Base-by-base conservation (phyloP, 805 yeast genomes). In the Sporopachydermia quercuum region DNA sequence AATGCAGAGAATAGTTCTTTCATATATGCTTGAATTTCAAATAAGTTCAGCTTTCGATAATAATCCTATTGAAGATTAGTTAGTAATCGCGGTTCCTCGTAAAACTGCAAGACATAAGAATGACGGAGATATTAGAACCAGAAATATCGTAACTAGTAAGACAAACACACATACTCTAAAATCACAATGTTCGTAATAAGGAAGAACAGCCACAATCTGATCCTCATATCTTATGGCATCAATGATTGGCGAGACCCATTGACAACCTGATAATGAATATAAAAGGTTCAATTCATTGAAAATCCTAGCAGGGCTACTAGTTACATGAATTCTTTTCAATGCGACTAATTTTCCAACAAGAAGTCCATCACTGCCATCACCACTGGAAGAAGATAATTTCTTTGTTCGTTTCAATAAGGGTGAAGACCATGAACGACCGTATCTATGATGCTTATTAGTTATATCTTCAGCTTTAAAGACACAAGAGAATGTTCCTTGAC, bases 261-360 rank as follows among this genome's bases (percentile, higher is more conserved):
- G 65, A 45, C 78, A 75, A 0, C 83, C 83, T 4, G 78, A 67
- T 39, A 84, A 57, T 45, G 68, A 70, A 53, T 80, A 79, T 19
- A 91, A 65, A 37, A 91, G 61, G 46, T 78, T 78, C 46, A 91
- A 68, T 57, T 91, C 99, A 55, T 87, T 87, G 49, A 73, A 76
- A 36, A 91, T 89, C 57, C 99, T 70, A 45, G 75, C 78, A 0
- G 97, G 96, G 4, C 96, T 85, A 1, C 96, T 83, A 0, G 98
- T 91, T 15, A 87, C 97, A 56, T 89, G 87, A 37, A 91, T 85
- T 51, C 91, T 74, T 55, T 91, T 91, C 48, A 91, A 64, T 2
- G 99, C 99, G 42, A 91, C 97, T 39, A 65, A 55, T 36, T 65
- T 66, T 47, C 54, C 65, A 46, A 57, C 63, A n/a, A n/a, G n/a